Conservation (phyloP, 192 early-diverging fungal genomes). For the Podila verticillata region DNA sequence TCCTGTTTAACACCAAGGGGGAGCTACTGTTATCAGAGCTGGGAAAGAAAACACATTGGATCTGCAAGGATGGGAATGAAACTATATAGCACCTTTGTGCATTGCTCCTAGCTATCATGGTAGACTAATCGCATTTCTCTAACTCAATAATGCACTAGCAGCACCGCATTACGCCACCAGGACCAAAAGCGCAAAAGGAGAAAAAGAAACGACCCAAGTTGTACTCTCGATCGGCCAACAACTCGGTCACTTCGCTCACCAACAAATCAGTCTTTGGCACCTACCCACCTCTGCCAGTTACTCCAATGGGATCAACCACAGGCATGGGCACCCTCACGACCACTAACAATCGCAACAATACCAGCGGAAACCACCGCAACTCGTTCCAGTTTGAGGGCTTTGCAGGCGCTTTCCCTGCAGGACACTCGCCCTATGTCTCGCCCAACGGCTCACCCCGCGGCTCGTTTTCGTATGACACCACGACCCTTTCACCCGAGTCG, state of each 20-base stretch:
- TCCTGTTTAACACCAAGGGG: no score
- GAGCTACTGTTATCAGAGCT: no score
- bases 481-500: background rate
- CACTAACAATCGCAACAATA: slow-evolving; percentile 5
- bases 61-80: no score
- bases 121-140: background rate
- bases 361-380: slow-evolving; percentile 3
- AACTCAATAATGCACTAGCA: slow-evolving; percentile 2
- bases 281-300: slow-evolving; percentile 28
- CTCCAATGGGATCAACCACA: slow-evolving; percentile 9
- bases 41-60: no score
- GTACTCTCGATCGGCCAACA: slow-evolving; percentile 38
- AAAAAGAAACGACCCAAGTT: slow-evolving; percentile 43
- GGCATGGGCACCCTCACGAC: slow-evolving; percentile 7
- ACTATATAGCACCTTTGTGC: no score
- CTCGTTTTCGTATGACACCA: slow-evolving; percentile 34
- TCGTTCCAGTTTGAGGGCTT: slow-evolving; percentile 4
- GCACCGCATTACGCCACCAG: background rate
- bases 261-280: slow-evolving; percentile 21
- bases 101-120: no score
- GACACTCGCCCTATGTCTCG: slow-evolving; percentile 28
- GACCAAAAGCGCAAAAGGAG: slow-evolving; percentile 29
- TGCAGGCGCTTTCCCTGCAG: slow-evolving; percentile 11
- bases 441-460: slow-evolving; percentile 39
- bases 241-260: slow-evolving; percentile 23